A percentile compares a stretch with the other conserved stretches of the same genome.
These are phyloP conservation scores for Sedum album DNA, from an alignment of 164 flowering plant genomes.

Conservation along the genomic window DNA sequence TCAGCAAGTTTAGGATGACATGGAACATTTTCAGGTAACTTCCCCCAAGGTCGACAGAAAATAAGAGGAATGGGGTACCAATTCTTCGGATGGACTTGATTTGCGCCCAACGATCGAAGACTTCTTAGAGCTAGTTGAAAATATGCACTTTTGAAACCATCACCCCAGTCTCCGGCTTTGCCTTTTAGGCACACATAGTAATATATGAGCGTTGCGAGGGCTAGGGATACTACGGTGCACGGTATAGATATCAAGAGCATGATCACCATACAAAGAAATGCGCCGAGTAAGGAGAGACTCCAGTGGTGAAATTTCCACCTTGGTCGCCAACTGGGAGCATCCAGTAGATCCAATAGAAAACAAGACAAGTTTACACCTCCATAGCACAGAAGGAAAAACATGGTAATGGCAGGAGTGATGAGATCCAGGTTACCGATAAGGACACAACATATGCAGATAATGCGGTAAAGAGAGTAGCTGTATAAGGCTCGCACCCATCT, in stretches of 20 bases:
- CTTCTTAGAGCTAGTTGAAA: conserved; percentile 97
- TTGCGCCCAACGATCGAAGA: conserved; percentile 96
- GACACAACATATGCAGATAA: conserved; percentile 80
- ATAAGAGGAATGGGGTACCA: conserved; percentile 98
- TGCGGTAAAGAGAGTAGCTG: conserved; percentile 92
- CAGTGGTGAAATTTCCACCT: conserved; percentile 99
- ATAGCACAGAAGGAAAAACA: conserved; percentile 96
- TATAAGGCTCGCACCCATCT: conserved; percentile 79
- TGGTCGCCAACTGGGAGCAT: conserved; percentile 99
- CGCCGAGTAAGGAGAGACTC: conserved; percentile 96
- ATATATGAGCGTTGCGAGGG: conserved; percentile 92
- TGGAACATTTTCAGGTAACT: conserved; percentile 96
- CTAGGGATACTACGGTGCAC: conserved; percentile 86
- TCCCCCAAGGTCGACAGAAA: conserved; percentile 99
- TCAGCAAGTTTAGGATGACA: conserved; percentile 99
- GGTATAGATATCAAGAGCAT: conserved; percentile 99
- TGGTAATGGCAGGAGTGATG: conserved; percentile 89
- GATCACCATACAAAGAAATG: conserved; percentile 82
- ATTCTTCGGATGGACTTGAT: conserved; percentile 94
- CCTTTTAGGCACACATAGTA: conserved; percentile 93
- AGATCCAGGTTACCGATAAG: conserved; percentile 93
- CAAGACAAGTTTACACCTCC: conserved; percentile 95
- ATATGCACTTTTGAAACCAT: conserved; percentile 99
- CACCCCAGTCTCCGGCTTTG: conserved; percentile 99
- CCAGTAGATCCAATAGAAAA: conserved; percentile 96